Percentiles rank a stretch among this genome's conserved stretches.
These are phyloP conservation scores for Colletotrichum sp. DNA, from an alignment of 2,329 filamentous ascomycete species.

Conservation along the genomic window DNA sequence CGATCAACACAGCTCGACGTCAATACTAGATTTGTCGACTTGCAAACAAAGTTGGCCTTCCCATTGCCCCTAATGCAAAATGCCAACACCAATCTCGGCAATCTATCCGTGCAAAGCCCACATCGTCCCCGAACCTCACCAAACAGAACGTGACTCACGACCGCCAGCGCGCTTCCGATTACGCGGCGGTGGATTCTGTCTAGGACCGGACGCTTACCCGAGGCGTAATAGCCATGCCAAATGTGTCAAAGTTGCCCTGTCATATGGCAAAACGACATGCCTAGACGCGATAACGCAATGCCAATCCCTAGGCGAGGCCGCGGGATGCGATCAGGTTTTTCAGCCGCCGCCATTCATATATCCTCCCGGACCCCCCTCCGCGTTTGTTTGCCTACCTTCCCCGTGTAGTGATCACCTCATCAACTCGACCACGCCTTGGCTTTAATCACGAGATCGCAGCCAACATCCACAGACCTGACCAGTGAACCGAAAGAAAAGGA, in stretches of 20 bases:
- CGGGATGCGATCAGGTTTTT: neutral
- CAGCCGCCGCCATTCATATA: neutral
- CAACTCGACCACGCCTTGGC: neutral
- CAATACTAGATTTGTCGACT: neutral
- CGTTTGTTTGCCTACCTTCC: neutral
- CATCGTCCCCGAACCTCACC: conserved; percentile 13
- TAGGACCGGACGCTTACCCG: conserved; percentile 4
- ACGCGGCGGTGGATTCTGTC: conserved; percentile 12
- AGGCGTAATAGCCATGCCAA: conserved; percentile 3
- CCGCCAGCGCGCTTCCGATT: conserved; percentile 12
- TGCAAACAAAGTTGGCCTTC: neutral
- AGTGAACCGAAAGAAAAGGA: neutral
- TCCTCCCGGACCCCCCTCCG: neutral
- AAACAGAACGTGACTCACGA: conserved; percentile 9
- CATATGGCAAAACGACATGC: conserved; percentile 5
- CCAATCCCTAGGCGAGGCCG: neutral
- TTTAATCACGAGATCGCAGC: neutral
- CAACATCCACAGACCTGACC: neutral
- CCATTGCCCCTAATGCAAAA: neutral
- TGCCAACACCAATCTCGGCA: conserved; percentile 16
- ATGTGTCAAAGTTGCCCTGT: neutral
- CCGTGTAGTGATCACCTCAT: neutral
- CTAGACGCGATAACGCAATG: conserved; percentile 16
- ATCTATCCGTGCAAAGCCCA: conserved; percentile 15
- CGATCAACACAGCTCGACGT: neutral